Percentiles rank a stretch among this genome's conserved stretches.
Evolutionary conservation across 139 green algal genomes (phyloP).

Genomic region (Auxenochlorella pyrenoidosa): DNA sequence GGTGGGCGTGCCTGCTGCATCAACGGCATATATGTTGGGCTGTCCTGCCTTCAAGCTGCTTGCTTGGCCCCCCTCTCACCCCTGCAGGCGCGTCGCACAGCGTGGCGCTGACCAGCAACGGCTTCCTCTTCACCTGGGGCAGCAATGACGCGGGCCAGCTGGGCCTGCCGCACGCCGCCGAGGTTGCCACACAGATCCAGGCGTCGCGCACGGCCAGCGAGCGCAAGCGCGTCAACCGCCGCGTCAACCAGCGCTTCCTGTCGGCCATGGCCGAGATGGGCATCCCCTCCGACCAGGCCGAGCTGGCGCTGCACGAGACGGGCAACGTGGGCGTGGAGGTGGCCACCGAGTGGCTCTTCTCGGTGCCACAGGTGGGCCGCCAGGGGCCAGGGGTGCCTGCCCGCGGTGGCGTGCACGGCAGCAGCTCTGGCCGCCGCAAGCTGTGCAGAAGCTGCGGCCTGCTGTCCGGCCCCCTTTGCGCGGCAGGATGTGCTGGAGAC

Average conservation of each 20-base stretch:
- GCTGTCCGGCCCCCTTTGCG: too few species aligned
- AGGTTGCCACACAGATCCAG: constrained; percentile 54
- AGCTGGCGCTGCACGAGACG: constrained; percentile 85
- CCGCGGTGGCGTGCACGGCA: too few species aligned
- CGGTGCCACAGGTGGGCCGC: constrained; percentile 29
- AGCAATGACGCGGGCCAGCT: constrained; percentile 87
- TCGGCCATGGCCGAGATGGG: constrained; percentile 90
- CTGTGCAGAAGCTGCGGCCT: too few species aligned
- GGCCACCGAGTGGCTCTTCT: constrained; percentile 91
- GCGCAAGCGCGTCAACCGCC: constrained; percentile 41
- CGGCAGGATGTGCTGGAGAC: constrained; percentile 58
- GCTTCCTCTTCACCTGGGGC: constrained; percentile 92
- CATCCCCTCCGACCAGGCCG: constrained; percentile 70
- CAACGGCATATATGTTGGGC: too few species aligned
- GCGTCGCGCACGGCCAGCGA: constrained; percentile 38
- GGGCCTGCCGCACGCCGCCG: constrained; percentile 73
- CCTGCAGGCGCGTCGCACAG: constrained; percentile 72
- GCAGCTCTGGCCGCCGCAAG: too few species aligned
- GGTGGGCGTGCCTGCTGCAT: too few species aligned
- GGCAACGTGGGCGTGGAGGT: constrained; percentile 92
- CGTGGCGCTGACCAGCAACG: constrained; percentile 83
- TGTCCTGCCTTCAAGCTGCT: too few species aligned
- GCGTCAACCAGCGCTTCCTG: constrained; percentile 83
- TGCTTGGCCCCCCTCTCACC: not conserved
- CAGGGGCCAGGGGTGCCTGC: too few species aligned